These are phyloP conservation scores for Flaveria sonorensis DNA, from an alignment of 129 eudicot species.

Conservation along the genomic window DNA sequence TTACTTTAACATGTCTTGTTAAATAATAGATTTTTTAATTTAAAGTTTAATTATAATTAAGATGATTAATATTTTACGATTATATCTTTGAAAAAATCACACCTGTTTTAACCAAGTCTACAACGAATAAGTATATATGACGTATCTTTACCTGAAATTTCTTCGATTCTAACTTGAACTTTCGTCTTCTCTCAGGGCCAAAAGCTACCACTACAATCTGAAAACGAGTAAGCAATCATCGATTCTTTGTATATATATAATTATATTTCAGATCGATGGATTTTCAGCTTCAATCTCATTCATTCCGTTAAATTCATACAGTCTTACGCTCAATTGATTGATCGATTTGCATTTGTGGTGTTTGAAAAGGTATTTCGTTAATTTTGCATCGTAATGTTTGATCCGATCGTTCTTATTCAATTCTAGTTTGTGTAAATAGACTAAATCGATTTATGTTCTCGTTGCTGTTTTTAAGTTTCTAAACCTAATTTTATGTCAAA, in stretches of 20 bases:
- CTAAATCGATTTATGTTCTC: conserved; percentile 16
- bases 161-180: conserved; percentile 27
- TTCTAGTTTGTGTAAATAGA: background rate
- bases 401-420: conserved; percentile 1
- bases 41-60: too few species aligned
- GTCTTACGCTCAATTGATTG: conserved; percentile 8
- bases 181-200: conserved; percentile 16
- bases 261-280: conserved; percentile 7
- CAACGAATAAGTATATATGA: conserved; percentile 2
- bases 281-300: conserved; percentile 20
- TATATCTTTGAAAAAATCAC: too few species aligned
- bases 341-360: conserved; percentile 11
- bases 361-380: conserved; percentile 26
- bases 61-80: too few species aligned
- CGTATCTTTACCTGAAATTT: background rate
- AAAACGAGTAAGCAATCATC: conserved; percentile 36
- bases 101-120: too few species aligned
- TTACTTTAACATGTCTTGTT: too few species aligned
- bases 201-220: conserved; percentile 15
- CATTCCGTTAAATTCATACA: conserved; percentile 15
- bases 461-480: background rate
- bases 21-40: too few species aligned
- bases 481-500: conserved; percentile 14
- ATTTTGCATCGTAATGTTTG: background rate
- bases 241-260: background rate